Evolutionary conservation across 192 early-diverging fungal genomes (phyloP), one percentile per base, ranked within the genome.

Genomic region (Pilobolus umbonatus): DNA sequence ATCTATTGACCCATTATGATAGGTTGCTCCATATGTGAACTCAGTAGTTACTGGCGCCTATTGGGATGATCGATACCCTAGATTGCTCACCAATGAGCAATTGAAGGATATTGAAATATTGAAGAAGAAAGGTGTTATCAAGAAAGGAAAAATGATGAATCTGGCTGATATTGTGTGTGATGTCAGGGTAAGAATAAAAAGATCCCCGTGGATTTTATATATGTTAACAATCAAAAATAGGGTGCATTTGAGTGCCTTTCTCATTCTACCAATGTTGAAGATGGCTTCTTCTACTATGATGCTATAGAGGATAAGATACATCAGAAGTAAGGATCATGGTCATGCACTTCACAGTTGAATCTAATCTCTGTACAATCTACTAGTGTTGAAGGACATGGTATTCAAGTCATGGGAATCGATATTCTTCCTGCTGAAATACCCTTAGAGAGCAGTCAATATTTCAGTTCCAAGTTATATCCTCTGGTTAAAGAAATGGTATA

Each of bases 321-420:
- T 75, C 71, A 87, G 57, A 78, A 89, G 81, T 85, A 67, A 43
- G 53, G n/a, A 30, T 31, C 15, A 21, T 32, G 25, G 30, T 31
- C 17, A 52, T 34, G 30, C 12, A 49, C 17, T 49, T n/a, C n/a
- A n/a, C n/a, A n/a, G n/a, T n/a, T n/a, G n/a, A n/a, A 55, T 21
- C 52, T 31, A 19, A 3, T 36, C 15, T 26, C 15, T 62, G 17
- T 55, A 19, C 24, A 51, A 12, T 19, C 25, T 24, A 15, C 60
- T 62, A 80, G 83, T 57, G 76, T 85, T 22, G 88, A 91, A 58
- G 85, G 78, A 19, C 68, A 75, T 3, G 96, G 96, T 30, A 83
- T 94, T n/a, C 93, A 96, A 67, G 91, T 98, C 71, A 93, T 96
- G 85, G 92, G 93, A 6, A 91, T 98, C 31, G 96, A 98, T 64